Percentiles rank a stretch among this genome's conserved stretches.
Conservation (phyloP, 1,284 basidiomycete species). For the Rhodotorula sp. region DNA sequence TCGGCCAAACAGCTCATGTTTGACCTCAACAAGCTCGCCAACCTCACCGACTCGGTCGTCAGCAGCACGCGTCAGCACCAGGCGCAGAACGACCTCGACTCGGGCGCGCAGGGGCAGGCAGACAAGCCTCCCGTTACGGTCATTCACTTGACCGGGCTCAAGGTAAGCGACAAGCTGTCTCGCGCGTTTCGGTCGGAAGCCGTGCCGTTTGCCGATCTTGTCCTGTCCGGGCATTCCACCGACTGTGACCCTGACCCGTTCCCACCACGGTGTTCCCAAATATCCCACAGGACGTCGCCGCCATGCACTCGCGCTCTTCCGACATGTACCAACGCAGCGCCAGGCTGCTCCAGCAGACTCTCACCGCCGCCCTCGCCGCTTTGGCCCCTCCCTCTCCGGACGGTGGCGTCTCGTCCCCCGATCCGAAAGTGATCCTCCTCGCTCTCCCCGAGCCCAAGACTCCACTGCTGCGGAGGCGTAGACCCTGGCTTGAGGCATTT, state of each 20-base stretch:
- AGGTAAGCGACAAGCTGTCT: slow-evolving; percentile 7
- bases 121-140: slow-evolving; percentile 13
- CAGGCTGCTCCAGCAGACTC: slow-evolving; percentile 10
- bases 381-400: not conserved
- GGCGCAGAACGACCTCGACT: not conserved
- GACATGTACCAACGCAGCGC: slow-evolving; percentile 15
- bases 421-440: slow-evolving; percentile 5
- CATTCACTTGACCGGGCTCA: slow-evolving; percentile 35
- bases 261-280: not conserved
- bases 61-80: not conserved
- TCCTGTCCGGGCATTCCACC: not conserved
- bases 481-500: slow-evolving; percentile 30
- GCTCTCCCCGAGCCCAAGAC: slow-evolving; percentile 23
- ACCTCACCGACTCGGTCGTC: slow-evolving; percentile 18
- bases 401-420: slow-evolving; percentile 1
- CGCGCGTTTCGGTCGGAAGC: too few species aligned
- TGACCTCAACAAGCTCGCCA: slow-evolving; percentile 23
- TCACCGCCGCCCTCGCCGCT: slow-evolving; percentile 13
- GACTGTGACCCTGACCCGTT: too few species aligned
- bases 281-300: not conserved
- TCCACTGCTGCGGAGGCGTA: slow-evolving; percentile 22
- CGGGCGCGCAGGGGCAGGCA: not conserved
- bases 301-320: slow-evolving; percentile 18
- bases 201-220: too few species aligned
- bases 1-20: slow-evolving; percentile 11